Conservation (phyloP, 176 grass and related monocot species). For the Stipa capillata region DNA sequence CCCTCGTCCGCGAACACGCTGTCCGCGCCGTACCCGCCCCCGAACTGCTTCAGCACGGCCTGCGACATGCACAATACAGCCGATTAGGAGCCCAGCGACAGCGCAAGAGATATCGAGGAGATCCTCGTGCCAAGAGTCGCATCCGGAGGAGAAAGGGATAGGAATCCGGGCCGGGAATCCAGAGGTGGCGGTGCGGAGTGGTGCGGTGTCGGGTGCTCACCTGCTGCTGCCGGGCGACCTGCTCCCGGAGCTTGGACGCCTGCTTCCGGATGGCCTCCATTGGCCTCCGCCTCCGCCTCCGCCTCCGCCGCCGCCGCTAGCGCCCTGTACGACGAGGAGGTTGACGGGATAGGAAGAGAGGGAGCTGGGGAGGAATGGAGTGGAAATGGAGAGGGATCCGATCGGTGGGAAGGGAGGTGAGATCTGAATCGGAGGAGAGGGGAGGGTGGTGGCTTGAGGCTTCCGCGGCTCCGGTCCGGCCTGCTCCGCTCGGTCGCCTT, state of each 20-base stretch:
- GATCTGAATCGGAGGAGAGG: constrained; percentile 60
- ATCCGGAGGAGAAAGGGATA: background rate
- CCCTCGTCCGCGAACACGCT: constrained; percentile 64
- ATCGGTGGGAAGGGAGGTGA: constrained; percentile 21
- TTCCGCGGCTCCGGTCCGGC: constrained; percentile 7
- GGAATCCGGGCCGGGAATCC: background rate
- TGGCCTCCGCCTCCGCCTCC: too few species aligned
- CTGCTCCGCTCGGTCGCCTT: background rate
- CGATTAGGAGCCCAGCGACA: background rate
- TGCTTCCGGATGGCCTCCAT: constrained; percentile 96
- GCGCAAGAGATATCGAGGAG: background rate
- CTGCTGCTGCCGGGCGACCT: constrained; percentile 92
- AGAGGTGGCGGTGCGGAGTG: background rate
- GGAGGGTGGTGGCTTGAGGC: background rate
- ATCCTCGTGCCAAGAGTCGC: background rate
- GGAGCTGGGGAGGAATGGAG: background rate
- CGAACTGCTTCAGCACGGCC: constrained; percentile 93
- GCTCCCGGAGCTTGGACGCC: constrained; percentile 85
- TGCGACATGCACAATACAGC: constrained; percentile 14
- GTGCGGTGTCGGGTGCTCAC: too few species aligned
- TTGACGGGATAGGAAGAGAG: background rate
- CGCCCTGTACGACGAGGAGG: background rate
- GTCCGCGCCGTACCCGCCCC: constrained; percentile 65
- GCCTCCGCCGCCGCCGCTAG: background rate
- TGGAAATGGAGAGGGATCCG: background rate